Percentiles rank a stretch among this genome's conserved stretches.
Conservation (phyloP, 192 early-diverging fungal genomes). For the Mortierella antarctica region DNA sequence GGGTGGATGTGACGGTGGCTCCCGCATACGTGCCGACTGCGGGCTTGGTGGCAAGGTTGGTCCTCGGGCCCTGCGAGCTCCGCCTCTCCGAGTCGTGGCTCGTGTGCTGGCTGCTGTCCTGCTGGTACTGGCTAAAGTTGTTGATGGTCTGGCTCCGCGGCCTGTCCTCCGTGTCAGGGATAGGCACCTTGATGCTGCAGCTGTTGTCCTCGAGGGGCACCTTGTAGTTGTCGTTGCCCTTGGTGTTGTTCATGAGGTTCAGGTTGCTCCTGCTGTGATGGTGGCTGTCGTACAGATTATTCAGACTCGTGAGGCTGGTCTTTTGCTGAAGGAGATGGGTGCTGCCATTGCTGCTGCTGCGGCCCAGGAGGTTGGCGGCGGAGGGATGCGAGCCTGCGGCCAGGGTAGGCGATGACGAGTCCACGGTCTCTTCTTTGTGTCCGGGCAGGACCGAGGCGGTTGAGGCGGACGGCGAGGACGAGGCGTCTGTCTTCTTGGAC, state of each 20-base stretch:
- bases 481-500: conserved; percentile 35
- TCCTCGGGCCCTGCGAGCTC: conserved; percentile 26
- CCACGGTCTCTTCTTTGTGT: background rate
- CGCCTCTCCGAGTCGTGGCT: conserved; percentile 1
- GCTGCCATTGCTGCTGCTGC: conserved; percentile 13
- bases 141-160: conserved; percentile 11
- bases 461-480: background rate
- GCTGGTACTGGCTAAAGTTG: conserved; percentile 6
- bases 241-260: conserved; percentile 9
- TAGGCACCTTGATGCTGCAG: conserved; percentile 35
- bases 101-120: conserved; percentile 9
- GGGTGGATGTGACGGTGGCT: conserved; percentile 18
- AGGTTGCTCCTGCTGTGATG: background rate
- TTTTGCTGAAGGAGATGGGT: conserved; percentile 1
- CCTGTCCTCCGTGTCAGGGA: conserved; percentile 4
- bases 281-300: background rate
- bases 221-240: conserved; percentile 23
- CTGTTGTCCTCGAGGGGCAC: conserved; percentile 16
- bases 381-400: background rate
- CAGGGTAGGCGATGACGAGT: conserved; percentile 6
- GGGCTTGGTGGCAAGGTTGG: conserved; percentile 39
- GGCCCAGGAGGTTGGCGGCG: background rate
- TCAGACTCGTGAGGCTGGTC: conserved; percentile 10
- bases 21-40: conserved; percentile 12
- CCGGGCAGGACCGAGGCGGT: no score